Base-by-base conservation (phyloP, 495 filamentous ascomycete species). In the Aspergillus heteromorphus region DNA sequence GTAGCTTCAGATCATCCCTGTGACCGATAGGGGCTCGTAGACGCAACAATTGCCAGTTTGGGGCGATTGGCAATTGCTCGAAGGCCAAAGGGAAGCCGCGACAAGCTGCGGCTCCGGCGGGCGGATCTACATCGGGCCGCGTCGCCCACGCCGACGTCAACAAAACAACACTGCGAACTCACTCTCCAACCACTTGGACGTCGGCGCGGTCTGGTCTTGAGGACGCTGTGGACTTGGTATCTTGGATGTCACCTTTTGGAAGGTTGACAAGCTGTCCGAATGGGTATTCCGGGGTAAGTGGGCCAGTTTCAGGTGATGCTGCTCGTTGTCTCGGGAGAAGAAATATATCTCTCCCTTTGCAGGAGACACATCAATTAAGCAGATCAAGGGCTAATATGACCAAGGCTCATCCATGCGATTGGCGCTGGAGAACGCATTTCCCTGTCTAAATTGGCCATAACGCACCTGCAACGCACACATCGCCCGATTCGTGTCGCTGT, bases 391-490 rank as follows among this genome's bases (percentile, higher is more conserved):
- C 51, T 40, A 25, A 36, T 38, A 38, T 5, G 16, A 23, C 9
- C 52, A 55, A 97, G 92, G 13, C 87, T 98, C 41, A 92, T 92
- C 68, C 84, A 85, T 62, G 89, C 95, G 66, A 89, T 98, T 55
- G 92, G 92, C 20, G 66, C 83, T 8, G 91, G 91, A 20, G 74
- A 87, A 56, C 82, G 93, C 19, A 78, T 91, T 48, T 87, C 95
- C 20, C 78, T 99, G 8, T 85, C 90, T 13, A 95, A 89, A 62
- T 78, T 97, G 48, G 86, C 91, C 25, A 78, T 89, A 34, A 78
- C 87, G 16, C 84, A 88, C 52, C 79, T 92, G 54, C 85, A 91
- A 57, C 68, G 80, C 29, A 83, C 79, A 38, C 77, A 81, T 19
- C 80, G 85, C 4, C 91, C 93, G 0, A 75, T 97, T 6, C 84